Evolutionary conservation across 2,329 filamentous ascomycete species (phyloP).

Genomic region (Didymella pinodella): DNA sequence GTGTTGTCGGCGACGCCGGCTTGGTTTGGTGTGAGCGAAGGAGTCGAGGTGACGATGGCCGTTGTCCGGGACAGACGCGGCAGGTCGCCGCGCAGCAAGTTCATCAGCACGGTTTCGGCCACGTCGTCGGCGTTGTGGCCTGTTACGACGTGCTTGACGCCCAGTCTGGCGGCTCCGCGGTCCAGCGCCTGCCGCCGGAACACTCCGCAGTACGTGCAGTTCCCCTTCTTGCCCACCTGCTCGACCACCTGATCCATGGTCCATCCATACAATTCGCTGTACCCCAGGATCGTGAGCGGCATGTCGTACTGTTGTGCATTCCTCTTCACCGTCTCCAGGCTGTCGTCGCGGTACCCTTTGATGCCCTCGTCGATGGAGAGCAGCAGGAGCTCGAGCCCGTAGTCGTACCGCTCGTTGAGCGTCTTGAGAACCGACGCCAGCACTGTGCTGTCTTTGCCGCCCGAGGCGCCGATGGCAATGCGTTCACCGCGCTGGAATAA

Average conservation of each 20-base stretch:
- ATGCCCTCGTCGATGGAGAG: slow-evolving; percentile 97
- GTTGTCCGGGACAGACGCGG: slow-evolving; percentile 87
- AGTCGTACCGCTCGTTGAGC: slow-evolving; percentile 86
- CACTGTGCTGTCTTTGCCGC: slow-evolving; percentile 97
- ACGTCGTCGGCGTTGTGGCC: slow-evolving; percentile 98
- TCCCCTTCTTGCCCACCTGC: slow-evolving; percentile 95
- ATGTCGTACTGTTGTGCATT: slow-evolving; percentile 92
- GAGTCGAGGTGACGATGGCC: slow-evolving; percentile 76
- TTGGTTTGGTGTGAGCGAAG: slow-evolving; percentile 31
- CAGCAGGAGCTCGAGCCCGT: slow-evolving; percentile 84
- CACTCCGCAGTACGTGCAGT: slow-evolving; percentile 98
- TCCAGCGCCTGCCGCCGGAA: slow-evolving; percentile 94
- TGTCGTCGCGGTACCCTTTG: slow-evolving; percentile 95
- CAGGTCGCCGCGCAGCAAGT: slow-evolving; percentile 87
- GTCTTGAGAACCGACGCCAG: slow-evolving; percentile 94
- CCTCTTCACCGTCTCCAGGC: slow-evolving; percentile 92
- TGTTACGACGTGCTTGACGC: slow-evolving; percentile 92
- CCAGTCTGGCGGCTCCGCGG: slow-evolving; percentile 84
- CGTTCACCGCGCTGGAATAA: slow-evolving; percentile 85
- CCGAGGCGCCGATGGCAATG: slow-evolving; percentile 93
- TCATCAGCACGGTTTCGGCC: slow-evolving; percentile 98
- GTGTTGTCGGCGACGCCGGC: slow-evolving; percentile 65
- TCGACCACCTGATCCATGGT: slow-evolving; percentile 99
- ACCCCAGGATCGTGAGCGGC: slow-evolving; percentile 89
- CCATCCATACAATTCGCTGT: slow-evolving; percentile 95